phyloP scores from a whole-genome alignment of 2,329 filamentous ascomycete species.

The Ustilaginoidea virens region DNA sequence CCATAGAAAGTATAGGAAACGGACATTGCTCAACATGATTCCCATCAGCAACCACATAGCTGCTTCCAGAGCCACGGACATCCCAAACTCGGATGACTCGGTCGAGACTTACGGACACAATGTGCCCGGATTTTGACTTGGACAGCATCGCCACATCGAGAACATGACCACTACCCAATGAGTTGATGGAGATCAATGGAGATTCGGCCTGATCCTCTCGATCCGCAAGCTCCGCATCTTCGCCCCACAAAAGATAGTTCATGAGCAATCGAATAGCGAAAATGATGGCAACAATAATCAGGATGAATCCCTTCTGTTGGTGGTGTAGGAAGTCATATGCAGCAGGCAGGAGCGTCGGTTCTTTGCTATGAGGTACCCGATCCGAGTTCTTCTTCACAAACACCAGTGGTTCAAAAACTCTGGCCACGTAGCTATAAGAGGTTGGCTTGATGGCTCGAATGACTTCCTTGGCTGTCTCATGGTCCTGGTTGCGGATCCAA shows the following conservation, averaged over 20 bases:
- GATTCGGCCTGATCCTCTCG: slow-evolving; percentile 28
- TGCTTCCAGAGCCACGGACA: slow-evolving; percentile 27
- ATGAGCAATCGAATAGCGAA: slow-evolving; percentile 55
- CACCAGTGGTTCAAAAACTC: slow-evolving; percentile 59
- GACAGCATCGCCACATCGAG: slow-evolving; percentile 54
- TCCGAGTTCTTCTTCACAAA: slow-evolving; percentile 57
- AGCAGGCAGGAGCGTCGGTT: slow-evolving; percentile 20
- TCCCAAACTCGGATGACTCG: slow-evolving; percentile 53
- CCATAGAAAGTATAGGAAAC: slow-evolving; percentile 46
- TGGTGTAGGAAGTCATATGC: slow-evolving; percentile 52
- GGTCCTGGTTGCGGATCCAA: slow-evolving; percentile 64
- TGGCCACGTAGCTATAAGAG: slow-evolving; percentile 55
- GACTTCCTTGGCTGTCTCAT: slow-evolving; percentile 62
- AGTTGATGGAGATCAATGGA: slow-evolving; percentile 42
- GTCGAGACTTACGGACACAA: slow-evolving; percentile 58
- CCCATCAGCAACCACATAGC: slow-evolving; percentile 25
- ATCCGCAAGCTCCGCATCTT: slow-evolving; percentile 29
- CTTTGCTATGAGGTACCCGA: slow-evolving; percentile 36
- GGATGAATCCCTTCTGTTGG: slow-evolving; percentile 41
- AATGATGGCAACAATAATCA: slow-evolving; percentile 46
- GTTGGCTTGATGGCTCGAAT: slow-evolving; percentile 61
- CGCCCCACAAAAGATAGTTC: slow-evolving; percentile 59
- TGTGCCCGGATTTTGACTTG: slow-evolving; percentile 44
- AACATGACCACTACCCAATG: slow-evolving; percentile 45
- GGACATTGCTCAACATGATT: slow-evolving; percentile 25